These are phyloP conservation scores for Pyrenochaeta sp. DNA, from an alignment of 2,329 filamentous ascomycete genomes.

Conservation along the genomic window DNA sequence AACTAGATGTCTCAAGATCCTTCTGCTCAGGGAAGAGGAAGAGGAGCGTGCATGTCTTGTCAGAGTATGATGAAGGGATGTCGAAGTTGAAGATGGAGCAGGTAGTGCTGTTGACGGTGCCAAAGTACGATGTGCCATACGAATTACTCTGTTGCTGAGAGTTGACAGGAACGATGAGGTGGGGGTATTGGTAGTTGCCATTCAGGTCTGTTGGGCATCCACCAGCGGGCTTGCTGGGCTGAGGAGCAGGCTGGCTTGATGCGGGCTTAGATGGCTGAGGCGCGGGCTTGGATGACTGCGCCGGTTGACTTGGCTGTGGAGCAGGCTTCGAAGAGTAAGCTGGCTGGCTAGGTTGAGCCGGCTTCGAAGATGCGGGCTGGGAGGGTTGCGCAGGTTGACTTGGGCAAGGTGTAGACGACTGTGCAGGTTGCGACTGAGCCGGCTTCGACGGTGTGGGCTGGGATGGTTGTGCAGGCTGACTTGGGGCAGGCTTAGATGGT, in stretches of 20 bases:
- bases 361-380: neutral
- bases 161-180: conserved; percentile 70
- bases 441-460: neutral
- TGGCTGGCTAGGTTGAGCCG: neutral
- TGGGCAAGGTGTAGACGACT: neutral
- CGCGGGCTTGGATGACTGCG: conserved; percentile 1
- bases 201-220: conserved; percentile 35
- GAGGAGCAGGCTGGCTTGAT: neutral
- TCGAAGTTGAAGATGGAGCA: conserved; percentile 75
- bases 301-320: conserved; percentile 5
- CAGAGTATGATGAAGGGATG: conserved; percentile 62
- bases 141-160: conserved; percentile 61
- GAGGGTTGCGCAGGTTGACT: neutral
- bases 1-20: conserved; percentile 68
- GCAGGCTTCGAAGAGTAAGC: neutral
- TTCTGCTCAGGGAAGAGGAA: conserved; percentile 70
- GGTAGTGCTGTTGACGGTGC: conserved; percentile 53
- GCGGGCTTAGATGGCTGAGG: neutral
- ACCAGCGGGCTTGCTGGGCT: conserved; percentile 4
- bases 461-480: neutral
- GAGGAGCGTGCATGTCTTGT: conserved; percentile 68
- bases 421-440: conserved; percentile 1
- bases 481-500: neutral
- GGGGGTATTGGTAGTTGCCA: conserved; percentile 58
- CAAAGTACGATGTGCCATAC: conserved; percentile 64